Conservation (phyloP, 129 eudicot species). For the Flaveria bidentis region DNA sequence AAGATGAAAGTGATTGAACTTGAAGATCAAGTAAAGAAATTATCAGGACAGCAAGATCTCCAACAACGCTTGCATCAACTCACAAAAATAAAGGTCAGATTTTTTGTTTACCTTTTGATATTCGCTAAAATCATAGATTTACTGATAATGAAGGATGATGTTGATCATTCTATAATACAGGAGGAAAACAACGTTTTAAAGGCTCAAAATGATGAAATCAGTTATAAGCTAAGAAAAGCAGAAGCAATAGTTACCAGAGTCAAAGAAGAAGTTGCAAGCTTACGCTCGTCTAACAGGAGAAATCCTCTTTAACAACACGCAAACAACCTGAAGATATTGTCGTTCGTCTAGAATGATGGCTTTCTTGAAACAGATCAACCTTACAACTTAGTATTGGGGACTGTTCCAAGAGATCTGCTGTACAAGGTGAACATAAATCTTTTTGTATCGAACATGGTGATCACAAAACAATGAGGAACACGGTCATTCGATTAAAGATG, state of each 20-base stretch:
- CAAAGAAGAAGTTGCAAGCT: conserved; percentile 58
- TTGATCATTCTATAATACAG: conserved; percentile 40
- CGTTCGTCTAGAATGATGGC: not conserved
- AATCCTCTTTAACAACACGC: conserved; percentile 31
- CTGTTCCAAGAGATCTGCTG: not conserved
- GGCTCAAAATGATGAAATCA: conserved; percentile 62
- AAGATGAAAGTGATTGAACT: conserved; percentile 61
- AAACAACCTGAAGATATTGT: not conserved
- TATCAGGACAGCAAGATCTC: conserved; percentile 75
- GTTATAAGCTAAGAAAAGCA: conserved; percentile 49
- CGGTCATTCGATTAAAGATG: not conserved
- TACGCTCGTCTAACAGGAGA: conserved; percentile 52
- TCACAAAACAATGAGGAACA: not conserved
- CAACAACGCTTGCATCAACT: conserved; percentile 87
- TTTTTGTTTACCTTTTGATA: not conserved
- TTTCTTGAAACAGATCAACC: conserved; percentile 21
- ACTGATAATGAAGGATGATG: not conserved
- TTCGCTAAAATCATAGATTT: not conserved
- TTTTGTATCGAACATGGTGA: not conserved
- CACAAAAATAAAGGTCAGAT: conserved; percentile 75
- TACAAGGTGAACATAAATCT: not conserved
- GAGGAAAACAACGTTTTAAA: conserved; percentile 73
- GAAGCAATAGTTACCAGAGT: conserved; percentile 51
- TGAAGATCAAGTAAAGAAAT: conserved; percentile 63
- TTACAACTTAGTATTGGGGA: not conserved